phyloP scores from a whole-genome alignment of 371 early-diverging fungal species.

The Apophysomyces trapeziformis region DNA sequence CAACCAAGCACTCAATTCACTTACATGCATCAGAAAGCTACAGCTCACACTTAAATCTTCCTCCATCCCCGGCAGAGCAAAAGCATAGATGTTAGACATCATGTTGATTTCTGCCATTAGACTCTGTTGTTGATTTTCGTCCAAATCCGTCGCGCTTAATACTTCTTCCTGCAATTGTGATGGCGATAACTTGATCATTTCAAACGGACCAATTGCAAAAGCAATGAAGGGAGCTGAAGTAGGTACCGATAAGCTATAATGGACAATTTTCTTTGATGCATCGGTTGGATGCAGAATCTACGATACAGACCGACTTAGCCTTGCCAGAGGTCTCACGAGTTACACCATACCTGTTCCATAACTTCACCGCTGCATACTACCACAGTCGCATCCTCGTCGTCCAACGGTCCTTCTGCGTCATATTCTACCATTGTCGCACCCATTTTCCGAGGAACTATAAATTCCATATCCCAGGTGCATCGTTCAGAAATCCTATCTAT shows the following conservation, averaged over 20 bases:
- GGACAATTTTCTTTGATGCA: conserved; percentile 57
- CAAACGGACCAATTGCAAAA: conserved; percentile 79
- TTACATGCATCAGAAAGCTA: conserved; percentile 70
- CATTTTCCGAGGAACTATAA: conserved; percentile 68
- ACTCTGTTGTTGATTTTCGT: conserved; percentile 54
- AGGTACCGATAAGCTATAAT: conserved; percentile 65
- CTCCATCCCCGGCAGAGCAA: conserved; percentile 61
- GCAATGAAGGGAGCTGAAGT: conserved; percentile 74
- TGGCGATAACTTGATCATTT: conserved; percentile 53
- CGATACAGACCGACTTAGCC: neutral
- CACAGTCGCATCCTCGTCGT: conserved; percentile 60
- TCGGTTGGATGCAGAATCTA: conserved; percentile 67
- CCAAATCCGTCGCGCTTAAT: conserved; percentile 49
- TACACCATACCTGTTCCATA: conserved; percentile 54
- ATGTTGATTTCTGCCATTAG: conserved; percentile 51
- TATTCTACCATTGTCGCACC: conserved; percentile 34
- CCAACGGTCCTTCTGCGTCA: conserved; percentile 49
- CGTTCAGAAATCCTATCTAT: conserved; percentile 75
- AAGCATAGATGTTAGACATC: conserved; percentile 73
- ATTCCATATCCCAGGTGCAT: conserved; percentile 88
- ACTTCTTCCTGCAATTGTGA: conserved; percentile 50
- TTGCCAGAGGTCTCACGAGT: neutral
- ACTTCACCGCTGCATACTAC: conserved; percentile 83
- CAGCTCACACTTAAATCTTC: conserved; percentile 67
- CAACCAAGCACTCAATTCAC: conserved; percentile 5